Conservation (phyloP, 1,139 yeast genomes). For the Candida sp. region DNA sequence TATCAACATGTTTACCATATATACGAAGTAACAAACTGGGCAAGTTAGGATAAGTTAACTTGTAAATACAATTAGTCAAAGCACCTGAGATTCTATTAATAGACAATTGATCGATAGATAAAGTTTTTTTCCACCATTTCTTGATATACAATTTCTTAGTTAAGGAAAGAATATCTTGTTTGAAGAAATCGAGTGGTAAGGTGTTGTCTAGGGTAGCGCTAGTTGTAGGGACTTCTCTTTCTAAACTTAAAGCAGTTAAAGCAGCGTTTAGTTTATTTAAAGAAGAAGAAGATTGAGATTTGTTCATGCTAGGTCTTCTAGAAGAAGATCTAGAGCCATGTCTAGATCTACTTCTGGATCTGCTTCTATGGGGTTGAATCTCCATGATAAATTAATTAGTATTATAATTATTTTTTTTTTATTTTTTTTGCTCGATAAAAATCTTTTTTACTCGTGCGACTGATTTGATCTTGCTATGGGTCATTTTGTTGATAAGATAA, state of each 20-base stretch:
- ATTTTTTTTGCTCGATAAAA: background rate
- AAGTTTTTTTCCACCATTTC: constrained; percentile 64
- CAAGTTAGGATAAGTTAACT: constrained; percentile 46
- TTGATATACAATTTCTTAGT: constrained; percentile 64
- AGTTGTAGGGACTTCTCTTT: constrained; percentile 34
- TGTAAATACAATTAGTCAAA: constrained; percentile 84
- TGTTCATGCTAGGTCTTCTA: constrained; percentile 25
- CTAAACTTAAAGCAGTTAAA: constrained; percentile 26
- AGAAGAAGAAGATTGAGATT: constrained; percentile 18
- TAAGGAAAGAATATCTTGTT: constrained; percentile 72
- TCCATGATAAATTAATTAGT: constrained; percentile 1
- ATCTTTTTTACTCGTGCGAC: constrained; percentile 1
- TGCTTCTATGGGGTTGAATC: constrained; percentile 7
- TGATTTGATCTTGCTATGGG: background rate
- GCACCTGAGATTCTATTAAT: constrained; percentile 80
- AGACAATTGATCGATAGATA: constrained; percentile 44
- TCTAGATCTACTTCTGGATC: constrained; percentile 32
- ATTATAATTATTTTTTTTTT: too few relatives aligned
- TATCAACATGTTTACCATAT: constrained; percentile 88
- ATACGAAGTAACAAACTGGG: constrained; percentile 67
- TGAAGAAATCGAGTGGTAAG: constrained; percentile 79
- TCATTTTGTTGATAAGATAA: background rate
- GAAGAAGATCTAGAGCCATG: constrained; percentile 35
- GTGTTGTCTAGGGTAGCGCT: constrained; percentile 58
- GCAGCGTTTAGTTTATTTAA: constrained; percentile 21